Percentiles rank a stretch among this genome's conserved stretches.
These are phyloP conservation scores for Pseudotsuga menziesii DNA, from an alignment of 75 land plant genomes.

Conservation along the genomic window DNA sequence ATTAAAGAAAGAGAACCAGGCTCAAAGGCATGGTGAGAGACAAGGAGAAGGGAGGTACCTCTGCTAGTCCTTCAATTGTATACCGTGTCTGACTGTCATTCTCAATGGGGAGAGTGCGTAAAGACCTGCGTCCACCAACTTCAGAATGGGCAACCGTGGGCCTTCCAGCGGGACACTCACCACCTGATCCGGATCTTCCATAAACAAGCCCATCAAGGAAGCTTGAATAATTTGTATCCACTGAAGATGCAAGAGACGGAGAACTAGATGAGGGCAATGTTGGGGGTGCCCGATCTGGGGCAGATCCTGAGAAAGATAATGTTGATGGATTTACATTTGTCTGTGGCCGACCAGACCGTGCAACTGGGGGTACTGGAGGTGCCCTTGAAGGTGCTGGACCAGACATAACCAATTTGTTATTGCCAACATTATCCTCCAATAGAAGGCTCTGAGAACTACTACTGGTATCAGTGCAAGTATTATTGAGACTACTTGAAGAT, in stretches of 20 bases:
- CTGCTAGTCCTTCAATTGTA: conserved; percentile 52
- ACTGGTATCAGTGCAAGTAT: conserved; percentile 7
- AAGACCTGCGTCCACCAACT: conserved; percentile 11
- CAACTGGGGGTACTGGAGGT: conserved; percentile 6
- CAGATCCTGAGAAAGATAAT: conserved; percentile 1
- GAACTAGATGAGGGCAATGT: conserved; percentile 8
- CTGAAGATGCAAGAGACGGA: conserved; percentile 2
- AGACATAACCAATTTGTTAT: not conserved
- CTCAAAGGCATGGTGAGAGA: not conserved
- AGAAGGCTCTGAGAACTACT: not conserved
- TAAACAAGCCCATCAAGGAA: conserved; percentile 2
- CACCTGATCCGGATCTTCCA: conserved; percentile 10
- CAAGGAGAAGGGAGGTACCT: conserved; percentile 25
- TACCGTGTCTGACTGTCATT: conserved; percentile 16
- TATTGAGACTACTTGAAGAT: conserved; percentile 2
- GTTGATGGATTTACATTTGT: not conserved
- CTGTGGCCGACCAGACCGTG: conserved; percentile 7
- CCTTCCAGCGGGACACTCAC: conserved; percentile 6
- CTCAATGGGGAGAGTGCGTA: conserved; percentile 12
- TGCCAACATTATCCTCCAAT: not conserved
- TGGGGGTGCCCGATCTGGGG: not conserved
- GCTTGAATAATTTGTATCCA: not conserved
- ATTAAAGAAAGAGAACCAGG: not conserved
- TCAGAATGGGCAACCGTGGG: conserved; percentile 13
- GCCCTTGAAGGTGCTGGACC: conserved; percentile 5